Evolutionary conservation across 139 green algal genomes (phyloP).

Genomic region (Gonium pectorale): DNA sequence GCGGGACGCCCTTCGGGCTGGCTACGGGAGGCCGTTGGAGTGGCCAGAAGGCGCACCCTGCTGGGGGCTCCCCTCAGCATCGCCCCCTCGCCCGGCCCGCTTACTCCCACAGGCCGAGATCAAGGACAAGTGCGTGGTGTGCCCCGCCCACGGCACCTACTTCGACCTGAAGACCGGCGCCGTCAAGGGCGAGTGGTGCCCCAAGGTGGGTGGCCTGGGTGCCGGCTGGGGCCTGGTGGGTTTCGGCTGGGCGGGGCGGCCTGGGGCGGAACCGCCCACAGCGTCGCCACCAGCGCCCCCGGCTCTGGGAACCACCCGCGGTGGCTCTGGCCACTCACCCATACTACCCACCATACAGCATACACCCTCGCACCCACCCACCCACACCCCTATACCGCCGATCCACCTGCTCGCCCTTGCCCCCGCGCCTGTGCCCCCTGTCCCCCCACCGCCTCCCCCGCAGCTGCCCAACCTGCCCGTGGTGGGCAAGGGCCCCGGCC

Average conservation of each 20-base stretch:
- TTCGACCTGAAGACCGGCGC: constrained; percentile 80
- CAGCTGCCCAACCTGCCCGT: constrained; percentile 73
- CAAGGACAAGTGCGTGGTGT: constrained; percentile 73
- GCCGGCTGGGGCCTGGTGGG: no score
- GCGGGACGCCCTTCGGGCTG: neutral
- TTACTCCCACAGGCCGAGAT: constrained; percentile 46
- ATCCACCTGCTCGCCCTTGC: no score
- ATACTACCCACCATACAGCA: no score
- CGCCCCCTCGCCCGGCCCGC: neutral
- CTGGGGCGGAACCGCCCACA: no score
- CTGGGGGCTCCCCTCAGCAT: neutral
- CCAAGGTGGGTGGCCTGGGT: constrained; percentile 32
- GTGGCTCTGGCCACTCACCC: no score
- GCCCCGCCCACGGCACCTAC: constrained; percentile 78
- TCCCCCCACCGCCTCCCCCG: neutral
- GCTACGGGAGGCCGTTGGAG: neutral
- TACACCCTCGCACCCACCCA: no score
- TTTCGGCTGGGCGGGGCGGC: no score
- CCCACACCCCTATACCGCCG: no score
- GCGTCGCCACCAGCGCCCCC: no score
- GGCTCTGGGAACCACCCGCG: no score
- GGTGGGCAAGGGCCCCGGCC: constrained; percentile 68
- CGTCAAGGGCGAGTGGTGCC: constrained; percentile 78
- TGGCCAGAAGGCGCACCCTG: neutral
- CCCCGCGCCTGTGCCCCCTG: no score